Percentiles rank a stretch among this genome's conserved stretches.
phyloP scores from a whole-genome alignment of 2,329 filamentous ascomycete genomes.

The Plectosphaerella plurivora region DNA sequence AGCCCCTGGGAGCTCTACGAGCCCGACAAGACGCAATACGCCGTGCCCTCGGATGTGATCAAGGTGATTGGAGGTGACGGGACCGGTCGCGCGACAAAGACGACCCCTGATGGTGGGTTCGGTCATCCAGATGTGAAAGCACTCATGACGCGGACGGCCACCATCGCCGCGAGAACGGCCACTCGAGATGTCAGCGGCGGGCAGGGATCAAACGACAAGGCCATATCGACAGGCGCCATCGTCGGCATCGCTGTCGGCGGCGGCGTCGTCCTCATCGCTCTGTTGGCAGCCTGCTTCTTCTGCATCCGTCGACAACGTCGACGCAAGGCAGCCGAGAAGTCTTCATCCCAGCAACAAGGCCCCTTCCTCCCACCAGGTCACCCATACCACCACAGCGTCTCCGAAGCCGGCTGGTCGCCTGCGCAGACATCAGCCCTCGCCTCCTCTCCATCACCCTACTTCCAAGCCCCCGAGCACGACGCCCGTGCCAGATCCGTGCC shows the following conservation, averaged over 20 bases:
- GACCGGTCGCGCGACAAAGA: slow-evolving; percentile 49
- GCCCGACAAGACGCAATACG: slow-evolving; percentile 44
- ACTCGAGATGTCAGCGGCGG: slow-evolving; percentile 35
- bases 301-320: slow-evolving; percentile 23
- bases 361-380: neutral
- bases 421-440: slow-evolving; percentile 5
- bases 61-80: slow-evolving; percentile 45
- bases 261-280: slow-evolving; percentile 20
- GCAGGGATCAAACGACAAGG: neutral
- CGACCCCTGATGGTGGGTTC: slow-evolving; percentile 44
- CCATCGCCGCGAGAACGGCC: slow-evolving; percentile 39
- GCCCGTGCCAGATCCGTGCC: slow-evolving; percentile 5
- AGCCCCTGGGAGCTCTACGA: slow-evolving; percentile 47
- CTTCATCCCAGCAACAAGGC: neutral
- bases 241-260: slow-evolving; percentile 38
- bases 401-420: slow-evolving; percentile 9
- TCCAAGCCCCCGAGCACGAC: slow-evolving; percentile 10
- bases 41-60: slow-evolving; percentile 47
- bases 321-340: too few species aligned
- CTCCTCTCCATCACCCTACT: slow-evolving; percentile 1
- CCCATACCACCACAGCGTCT: slow-evolving; percentile 9
- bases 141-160: slow-evolving; percentile 48
- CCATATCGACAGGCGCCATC: slow-evolving; percentile 33
- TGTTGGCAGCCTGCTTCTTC: slow-evolving; percentile 16
- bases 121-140: slow-evolving; percentile 44